These are phyloP conservation scores for Deuterostichococcus epilithicus DNA, from an alignment of 139 green algal genomes.

Conservation along the genomic window DNA sequence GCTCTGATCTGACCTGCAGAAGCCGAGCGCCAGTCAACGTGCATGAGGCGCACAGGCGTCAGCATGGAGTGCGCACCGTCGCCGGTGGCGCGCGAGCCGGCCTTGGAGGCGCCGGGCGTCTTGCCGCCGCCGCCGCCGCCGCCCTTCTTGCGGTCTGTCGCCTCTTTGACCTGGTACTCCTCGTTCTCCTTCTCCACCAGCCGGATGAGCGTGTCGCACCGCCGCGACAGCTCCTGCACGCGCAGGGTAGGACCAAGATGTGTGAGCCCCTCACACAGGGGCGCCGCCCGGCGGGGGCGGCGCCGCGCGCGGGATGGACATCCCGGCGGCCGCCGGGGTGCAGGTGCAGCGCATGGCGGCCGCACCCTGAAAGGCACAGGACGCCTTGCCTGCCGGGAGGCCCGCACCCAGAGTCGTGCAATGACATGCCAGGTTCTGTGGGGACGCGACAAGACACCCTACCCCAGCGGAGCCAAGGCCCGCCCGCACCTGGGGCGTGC, in stretches of 20 bases:
- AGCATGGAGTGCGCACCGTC: background rate
- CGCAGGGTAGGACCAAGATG: too few relatives aligned
- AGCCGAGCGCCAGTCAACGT: too few relatives aligned
- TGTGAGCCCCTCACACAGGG: too few relatives aligned
- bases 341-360: background rate
- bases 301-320: too few relatives aligned
- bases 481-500: slow-evolving; percentile 63
- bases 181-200: slow-evolving; percentile 95
- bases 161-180: slow-evolving; percentile 23
- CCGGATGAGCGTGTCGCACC: slow-evolving; percentile 93
- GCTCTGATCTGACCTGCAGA: too few relatives aligned
- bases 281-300: too few relatives aligned
- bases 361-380: too few relatives aligned
- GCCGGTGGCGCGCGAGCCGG: slow-evolving; percentile 4
- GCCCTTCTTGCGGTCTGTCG: slow-evolving; percentile 21
- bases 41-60: too few relatives aligned
- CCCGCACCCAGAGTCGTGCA: too few relatives aligned
- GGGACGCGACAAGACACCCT: background rate
- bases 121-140: background rate
- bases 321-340: background rate
- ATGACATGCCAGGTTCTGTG: too few relatives aligned
- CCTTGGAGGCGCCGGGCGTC: background rate
- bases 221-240: slow-evolving; percentile 66
- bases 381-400: background rate
- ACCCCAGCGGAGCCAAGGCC: background rate